phyloP scores from a whole-genome alignment of 371 early-diverging fungal species.

The Mucor irregularis region DNA sequence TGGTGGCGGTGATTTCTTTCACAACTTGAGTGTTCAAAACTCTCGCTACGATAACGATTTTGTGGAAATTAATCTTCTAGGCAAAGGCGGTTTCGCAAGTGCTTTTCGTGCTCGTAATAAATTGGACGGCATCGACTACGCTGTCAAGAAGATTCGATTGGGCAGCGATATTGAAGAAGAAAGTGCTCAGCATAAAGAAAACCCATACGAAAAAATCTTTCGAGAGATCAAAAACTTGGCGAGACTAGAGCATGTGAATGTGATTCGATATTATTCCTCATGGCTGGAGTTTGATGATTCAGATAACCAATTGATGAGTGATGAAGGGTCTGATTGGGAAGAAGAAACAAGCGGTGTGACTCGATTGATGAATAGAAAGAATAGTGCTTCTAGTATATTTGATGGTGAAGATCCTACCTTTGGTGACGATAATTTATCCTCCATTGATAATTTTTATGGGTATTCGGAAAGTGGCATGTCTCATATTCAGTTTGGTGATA shows the following conservation, averaged over 20 bases:
- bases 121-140: slow-evolving; percentile 85
- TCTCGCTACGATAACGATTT: slow-evolving; percentile 88
- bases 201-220: slow-evolving; percentile 74
- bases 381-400: slow-evolving; percentile 2
- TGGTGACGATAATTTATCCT: too few species aligned
- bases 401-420: slow-evolving; percentile 23
- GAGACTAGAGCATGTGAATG: slow-evolving; percentile 83
- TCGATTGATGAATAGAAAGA: too few species aligned
- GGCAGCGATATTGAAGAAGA: slow-evolving; percentile 40
- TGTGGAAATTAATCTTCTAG: slow-evolving; percentile 73
- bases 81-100: slow-evolving; percentile 94
- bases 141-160: slow-evolving; percentile 82
- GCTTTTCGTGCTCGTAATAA: slow-evolving; percentile 78
- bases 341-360: slow-evolving; percentile 1
- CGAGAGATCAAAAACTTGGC: slow-evolving; percentile 92
- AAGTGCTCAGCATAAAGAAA: slow-evolving; percentile 30
- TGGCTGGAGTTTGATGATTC: slow-evolving; percentile 79
- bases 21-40: slow-evolving; percentile 52
- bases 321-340: slow-evolving; percentile 4
- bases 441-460: too few species aligned
- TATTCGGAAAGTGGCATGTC: slow-evolving; percentile 16
- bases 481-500: slow-evolving; percentile 20
- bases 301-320: slow-evolving; percentile 4
- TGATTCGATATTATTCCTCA: slow-evolving; percentile 88
- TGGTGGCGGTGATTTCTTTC: slow-evolving; percentile 6